Conservation (phyloP, 140 eudicot species). For the Cichorium intybus region DNA sequence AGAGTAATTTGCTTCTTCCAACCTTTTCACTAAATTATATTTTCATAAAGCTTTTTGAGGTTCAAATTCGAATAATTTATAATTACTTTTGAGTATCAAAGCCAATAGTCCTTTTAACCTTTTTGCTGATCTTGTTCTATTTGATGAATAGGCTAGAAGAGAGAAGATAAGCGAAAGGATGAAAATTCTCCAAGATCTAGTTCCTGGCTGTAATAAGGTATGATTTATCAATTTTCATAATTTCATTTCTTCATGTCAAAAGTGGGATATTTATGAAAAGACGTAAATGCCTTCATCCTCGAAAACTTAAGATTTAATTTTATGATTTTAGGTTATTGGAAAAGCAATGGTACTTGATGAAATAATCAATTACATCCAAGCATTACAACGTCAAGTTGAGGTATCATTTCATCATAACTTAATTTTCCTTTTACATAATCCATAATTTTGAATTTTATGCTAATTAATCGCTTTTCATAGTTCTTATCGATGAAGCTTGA, state of each 20-base stretch:
- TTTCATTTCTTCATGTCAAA: no score
- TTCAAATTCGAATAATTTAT: not conserved
- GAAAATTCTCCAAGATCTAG: conserved; percentile 96
- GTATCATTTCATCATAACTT: conserved; percentile 28
- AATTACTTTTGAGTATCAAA: not conserved
- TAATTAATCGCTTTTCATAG: conserved; percentile 34
- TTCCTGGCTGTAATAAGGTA: conserved; percentile 98
- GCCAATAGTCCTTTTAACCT: not conserved
- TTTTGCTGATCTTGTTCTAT: not conserved
- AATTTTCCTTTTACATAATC: not conserved
- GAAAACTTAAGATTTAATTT: not conserved
- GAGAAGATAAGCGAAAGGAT: conserved; percentile 97
- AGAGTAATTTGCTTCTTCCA: conserved; percentile 50
- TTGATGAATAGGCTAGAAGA: conserved; percentile 73
- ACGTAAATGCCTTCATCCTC: no score
- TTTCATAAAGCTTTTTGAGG: not conserved
- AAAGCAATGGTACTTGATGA: conserved; percentile 96
- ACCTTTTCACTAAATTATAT: not conserved
- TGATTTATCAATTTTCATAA: conserved; percentile 5
- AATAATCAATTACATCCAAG: conserved; percentile 91
- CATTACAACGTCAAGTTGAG: conserved; percentile 97
- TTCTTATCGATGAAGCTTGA: conserved; percentile 96
- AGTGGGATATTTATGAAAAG: no score
- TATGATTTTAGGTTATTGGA: conserved; percentile 74
- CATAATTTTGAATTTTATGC: not conserved